A percentile compares a stretch with the other conserved stretches of the same genome.
These are phyloP conservation scores for Kwoniella mangroviensis DNA, from an alignment of 768 basidiomycete species.

Conservation along the genomic window DNA sequence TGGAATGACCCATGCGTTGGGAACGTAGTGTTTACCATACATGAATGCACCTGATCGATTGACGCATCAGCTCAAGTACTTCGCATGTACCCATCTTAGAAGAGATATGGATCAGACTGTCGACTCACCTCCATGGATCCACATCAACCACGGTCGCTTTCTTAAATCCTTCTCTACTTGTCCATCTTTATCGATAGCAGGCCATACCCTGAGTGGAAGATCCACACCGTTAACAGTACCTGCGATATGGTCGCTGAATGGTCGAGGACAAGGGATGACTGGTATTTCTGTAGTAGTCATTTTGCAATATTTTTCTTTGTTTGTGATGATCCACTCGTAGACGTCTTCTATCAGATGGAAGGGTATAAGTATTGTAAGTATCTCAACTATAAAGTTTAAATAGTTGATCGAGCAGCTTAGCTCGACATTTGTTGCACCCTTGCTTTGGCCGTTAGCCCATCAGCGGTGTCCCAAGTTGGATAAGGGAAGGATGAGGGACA, in stretches of 20 bases:
- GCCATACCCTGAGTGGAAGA: constrained; percentile 19
- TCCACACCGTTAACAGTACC: constrained; percentile 9
- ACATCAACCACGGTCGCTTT: constrained; percentile 27
- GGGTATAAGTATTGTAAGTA: too few species aligned
- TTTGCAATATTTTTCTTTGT: too few species aligned
- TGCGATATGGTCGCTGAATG: constrained; percentile 23
- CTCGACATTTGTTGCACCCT: background rate
- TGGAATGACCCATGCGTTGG: constrained; percentile 28
- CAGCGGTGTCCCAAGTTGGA: too few species aligned
- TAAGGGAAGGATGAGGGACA: too few species aligned
- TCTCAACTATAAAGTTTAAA: background rate
- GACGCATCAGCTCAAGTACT: background rate
- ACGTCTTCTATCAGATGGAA: too few species aligned
- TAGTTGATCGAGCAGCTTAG: background rate
- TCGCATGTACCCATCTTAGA: constrained; percentile 2
- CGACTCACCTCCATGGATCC: constrained; percentile 34
- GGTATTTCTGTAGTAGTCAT: background rate
- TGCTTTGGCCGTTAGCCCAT: background rate
- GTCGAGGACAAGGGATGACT: constrained; percentile 12
- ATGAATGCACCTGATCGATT: constrained; percentile 14
- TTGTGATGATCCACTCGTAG: too few species aligned
- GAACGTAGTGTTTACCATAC: constrained; percentile 18
- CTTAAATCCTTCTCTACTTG: background rate
- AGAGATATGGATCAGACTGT: background rate
- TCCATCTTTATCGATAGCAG: constrained; percentile 9